Evolutionary conservation across 768 basidiomycete genomes (phyloP), one percentile per base, ranked within the genome.

Genomic region (Auriscalpium vulgare): DNA sequence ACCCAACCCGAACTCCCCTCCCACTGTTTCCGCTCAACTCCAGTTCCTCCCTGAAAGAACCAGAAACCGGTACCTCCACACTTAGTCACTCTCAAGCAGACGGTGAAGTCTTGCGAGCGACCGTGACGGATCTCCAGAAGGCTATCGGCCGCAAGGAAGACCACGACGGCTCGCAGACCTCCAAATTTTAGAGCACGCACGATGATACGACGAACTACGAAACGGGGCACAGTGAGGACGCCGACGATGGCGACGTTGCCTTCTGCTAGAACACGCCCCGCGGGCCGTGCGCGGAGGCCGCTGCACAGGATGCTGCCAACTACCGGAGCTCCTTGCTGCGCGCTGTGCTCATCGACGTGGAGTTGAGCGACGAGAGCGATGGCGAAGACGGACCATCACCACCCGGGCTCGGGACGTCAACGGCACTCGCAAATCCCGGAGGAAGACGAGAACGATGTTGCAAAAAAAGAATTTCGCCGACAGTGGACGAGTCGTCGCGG

Each of bases 71-170:
- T 8, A 19, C 53, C 46, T 35, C 50, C 7, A 50, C 23, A 21
- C 53, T 44, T 17, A 52, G 47, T 17, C 29, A 21, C 21, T 21
- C 21, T 21, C 21, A 21, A 21, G 21, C 21, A 21, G 63, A 78
- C 47, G 78, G 72, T 11, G 82, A 81, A 57, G 80, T 88, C 56
- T 91, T 95, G 88, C 81, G 82, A 40, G 88, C 86, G 2, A 95
- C 92, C 2, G 78, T 95, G 78, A 91, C 87, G 3, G 91, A 95
- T 56, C 88, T 95, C 8, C 89, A 95, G 68, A 74, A 89, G 60
- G 92, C 91, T n/a, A 93, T 95, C 63, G 89, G 76, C 47, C 72
- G 72, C 37, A 78, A 79, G 10, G 69, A 66, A 62, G 73, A 73
- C 13, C 82, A 86, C 55, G 83, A 86, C 55, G 83, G 80, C 8